Conservation (phyloP, 495 filamentous ascomycete genomes). For the Trichocladium antarcticum region DNA sequence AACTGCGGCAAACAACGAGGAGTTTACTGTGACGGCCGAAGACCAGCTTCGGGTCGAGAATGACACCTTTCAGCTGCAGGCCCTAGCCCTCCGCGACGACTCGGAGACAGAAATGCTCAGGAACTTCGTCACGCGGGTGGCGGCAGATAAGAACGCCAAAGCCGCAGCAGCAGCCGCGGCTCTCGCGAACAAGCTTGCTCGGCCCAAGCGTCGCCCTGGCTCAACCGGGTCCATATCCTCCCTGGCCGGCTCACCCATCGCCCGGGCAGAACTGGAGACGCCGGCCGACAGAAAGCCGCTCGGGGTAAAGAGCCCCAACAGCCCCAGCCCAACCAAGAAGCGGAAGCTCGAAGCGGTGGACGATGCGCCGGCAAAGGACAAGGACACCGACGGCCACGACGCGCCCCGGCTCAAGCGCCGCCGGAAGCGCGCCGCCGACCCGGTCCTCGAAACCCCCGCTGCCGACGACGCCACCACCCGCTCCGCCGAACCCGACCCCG, state of each 20-base stretch:
- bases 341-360: conserved; percentile 21
- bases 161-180: conserved; percentile 23
- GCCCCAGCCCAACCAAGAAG: conserved; percentile 28
- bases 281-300: conserved; percentile 27
- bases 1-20: conserved; percentile 6
- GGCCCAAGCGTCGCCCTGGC: conserved; percentile 18
- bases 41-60: conserved; percentile 6
- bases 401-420: conserved; percentile 21
- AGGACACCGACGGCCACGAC: not conserved
- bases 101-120: conserved; percentile 37
- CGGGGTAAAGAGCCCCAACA: conserved; percentile 31
- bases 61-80: conserved; percentile 21
- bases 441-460: conserved; percentile 2
- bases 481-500: not conserved
- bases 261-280: conserved; percentile 20
- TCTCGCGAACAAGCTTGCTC: conserved; percentile 12
- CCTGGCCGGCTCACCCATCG: conserved; percentile 22
- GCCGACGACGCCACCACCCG: not conserved
- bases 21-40: not conserved
- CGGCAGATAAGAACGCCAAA: conserved; percentile 34
- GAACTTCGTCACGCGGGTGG: conserved; percentile 36
- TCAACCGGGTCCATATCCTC: conserved; percentile 17
- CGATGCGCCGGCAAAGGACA: conserved; percentile 8
- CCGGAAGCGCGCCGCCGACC: conserved; percentile 18
- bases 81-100: conserved; percentile 18